These are phyloP conservation scores for Byssoonygena ceratinophila DNA, from an alignment of 2,329 filamentous ascomycete genomes.

Conservation along the genomic window DNA sequence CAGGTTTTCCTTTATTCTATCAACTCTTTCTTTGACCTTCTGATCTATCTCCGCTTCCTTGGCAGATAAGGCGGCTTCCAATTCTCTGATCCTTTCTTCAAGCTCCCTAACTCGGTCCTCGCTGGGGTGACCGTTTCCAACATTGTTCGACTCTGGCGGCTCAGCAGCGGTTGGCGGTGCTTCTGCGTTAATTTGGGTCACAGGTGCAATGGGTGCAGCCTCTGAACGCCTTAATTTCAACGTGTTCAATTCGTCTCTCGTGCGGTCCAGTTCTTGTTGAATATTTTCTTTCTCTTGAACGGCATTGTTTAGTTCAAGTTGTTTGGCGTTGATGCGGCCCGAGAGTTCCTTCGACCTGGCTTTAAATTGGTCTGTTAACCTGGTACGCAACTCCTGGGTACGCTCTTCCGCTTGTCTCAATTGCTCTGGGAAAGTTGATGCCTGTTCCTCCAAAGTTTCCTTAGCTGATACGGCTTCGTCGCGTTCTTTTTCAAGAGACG, in stretches of 20 bases:
- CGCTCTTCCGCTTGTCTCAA: conserved; percentile 39
- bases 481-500: conserved; percentile 54
- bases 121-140: conserved; percentile 23
- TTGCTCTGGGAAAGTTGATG: conserved; percentile 40
- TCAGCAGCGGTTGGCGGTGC: conserved; percentile 26
- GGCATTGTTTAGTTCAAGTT: conserved; percentile 38
- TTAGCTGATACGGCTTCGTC: conserved; percentile 51
- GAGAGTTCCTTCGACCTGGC: conserved; percentile 54
- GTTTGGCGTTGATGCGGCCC: conserved; percentile 47
- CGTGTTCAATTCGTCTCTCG: conserved; percentile 47
- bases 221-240: conserved; percentile 45
- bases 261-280: conserved; percentile 56
- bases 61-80: conserved; percentile 44
- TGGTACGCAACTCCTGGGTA: conserved; percentile 40
- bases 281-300: conserved; percentile 56
- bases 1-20: conserved; percentile 55
- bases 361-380: conserved; percentile 44
- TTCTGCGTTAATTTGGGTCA: conserved; percentile 44
- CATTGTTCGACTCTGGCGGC: conserved; percentile 18
- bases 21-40: conserved; percentile 39
- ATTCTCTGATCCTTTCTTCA: conserved; percentile 47
- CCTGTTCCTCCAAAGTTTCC: conserved; percentile 41
- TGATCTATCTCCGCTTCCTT: conserved; percentile 44
- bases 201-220: conserved; percentile 21
- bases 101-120: conserved; percentile 52